Base-by-base conservation (phyloP, 1,284 basidiomycete genomes). In the Heliocybe sulcata region DNA sequence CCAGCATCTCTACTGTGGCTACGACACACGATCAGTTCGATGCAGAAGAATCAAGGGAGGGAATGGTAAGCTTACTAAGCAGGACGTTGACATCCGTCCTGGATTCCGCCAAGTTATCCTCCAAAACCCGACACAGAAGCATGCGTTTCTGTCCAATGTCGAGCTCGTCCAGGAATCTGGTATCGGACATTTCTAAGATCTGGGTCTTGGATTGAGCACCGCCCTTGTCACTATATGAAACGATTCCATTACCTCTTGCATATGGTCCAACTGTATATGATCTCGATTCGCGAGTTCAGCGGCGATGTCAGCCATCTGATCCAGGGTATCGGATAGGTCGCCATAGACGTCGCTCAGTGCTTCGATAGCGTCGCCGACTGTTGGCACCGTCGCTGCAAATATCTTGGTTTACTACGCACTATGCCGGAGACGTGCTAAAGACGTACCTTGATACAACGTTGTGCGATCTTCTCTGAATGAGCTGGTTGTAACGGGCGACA, bases 1-100 rank as follows among this genome's bases (percentile, higher is more conserved):
- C 74, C 6, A 92, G 70, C 75, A 94, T 89, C 70, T 97, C 94
- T 51, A 87, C 73, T 49, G 87, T 84, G 59, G 84, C 91, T 88
- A 49, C 27, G 49, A 31, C 10, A 50, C 23, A 27, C 58, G 53
- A 50, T 54, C 11, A 57, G 42, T 48, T 58, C 35, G 33, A n/a
- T n/a, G n/a, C n/a, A n/a, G n/a, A 25, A 35, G 59, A 48, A 42
- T 57, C 29, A 16, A 33, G 33, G n/a, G 20, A 52, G 51, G 27
- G 55, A 49, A 31, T 12, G 4, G 4, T 55, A 55, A 12, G 76
- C 77, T 45, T 56, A 80, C 86, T 73, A 6, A 90, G 70, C 38
- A 80, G 73, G 56, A 73, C 74, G 62, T 75, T 79, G 1, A 82
- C 78, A 11, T 78, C 76, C 27, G 73, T 68, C 52, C 72, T 75